Conservation (phyloP, 2,329 filamentous ascomycete species). For the Calonectria honghensis region DNA sequence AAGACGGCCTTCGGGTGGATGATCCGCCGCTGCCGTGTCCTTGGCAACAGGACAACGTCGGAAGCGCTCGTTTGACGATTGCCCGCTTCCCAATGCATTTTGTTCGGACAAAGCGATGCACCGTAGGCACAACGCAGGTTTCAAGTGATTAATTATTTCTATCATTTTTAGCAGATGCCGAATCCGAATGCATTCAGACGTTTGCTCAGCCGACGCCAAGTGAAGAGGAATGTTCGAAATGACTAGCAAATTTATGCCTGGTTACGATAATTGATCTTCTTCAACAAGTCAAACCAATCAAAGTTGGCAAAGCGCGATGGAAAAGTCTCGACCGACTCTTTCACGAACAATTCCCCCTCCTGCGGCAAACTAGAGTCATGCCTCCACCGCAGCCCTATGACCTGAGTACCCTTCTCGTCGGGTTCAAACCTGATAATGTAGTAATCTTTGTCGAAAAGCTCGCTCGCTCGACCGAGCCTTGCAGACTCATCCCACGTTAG, state of each 20-base stretch:
- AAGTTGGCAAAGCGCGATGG: background rate
- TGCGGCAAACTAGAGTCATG: background rate
- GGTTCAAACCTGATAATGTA: background rate
- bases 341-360: background rate
- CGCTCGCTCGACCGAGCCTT: background rate
- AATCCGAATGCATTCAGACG: background rate
- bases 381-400: background rate
- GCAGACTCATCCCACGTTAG: background rate
- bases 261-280: background rate
- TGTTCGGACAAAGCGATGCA: background rate
- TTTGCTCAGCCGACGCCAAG: background rate
- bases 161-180: background rate
- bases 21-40: background rate
- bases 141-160: background rate
- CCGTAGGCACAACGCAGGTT: background rate
- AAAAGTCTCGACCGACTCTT: background rate
- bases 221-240: background rate
- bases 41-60: too few relatives aligned
- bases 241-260: background rate
- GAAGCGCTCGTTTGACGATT: background rate
- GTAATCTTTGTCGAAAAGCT: background rate
- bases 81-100: background rate
- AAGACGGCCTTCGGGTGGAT: conserved; percentile 2
- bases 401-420: background rate
- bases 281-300: background rate